These are phyloP conservation scores for Hygrocybe punicea DNA, from an alignment of 768 basidiomycete species.

Conservation along the genomic window DNA sequence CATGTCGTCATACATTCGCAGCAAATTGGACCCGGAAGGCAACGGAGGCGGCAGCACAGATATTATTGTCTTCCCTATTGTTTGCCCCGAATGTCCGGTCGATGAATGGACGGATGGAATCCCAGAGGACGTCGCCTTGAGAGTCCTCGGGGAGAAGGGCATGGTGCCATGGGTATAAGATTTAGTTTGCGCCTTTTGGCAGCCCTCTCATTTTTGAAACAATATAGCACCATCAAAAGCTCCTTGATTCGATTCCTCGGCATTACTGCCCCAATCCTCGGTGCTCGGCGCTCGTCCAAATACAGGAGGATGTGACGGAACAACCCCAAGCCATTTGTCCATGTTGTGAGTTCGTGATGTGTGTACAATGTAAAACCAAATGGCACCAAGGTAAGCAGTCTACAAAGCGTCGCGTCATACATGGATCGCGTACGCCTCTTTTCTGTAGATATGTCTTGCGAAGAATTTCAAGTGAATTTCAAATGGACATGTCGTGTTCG, in stretches of 20 bases:
- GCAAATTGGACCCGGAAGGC: conserved; percentile 36
- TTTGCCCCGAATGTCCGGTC: conserved; percentile 37
- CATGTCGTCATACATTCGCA: conserved; percentile 32
- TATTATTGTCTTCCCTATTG: conserved; percentile 35
- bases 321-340: conserved; percentile 36
- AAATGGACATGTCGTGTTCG: too few relatives aligned
- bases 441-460: too few relatives aligned
- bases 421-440: too few relatives aligned
- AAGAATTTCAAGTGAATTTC: too few relatives aligned
- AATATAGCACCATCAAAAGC: conserved; percentile 34
- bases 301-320: conserved; percentile 30
- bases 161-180: too few relatives aligned
- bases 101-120: conserved; percentile 34
- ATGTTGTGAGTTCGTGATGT: conserved; percentile 31
- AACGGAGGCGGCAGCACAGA: conserved; percentile 24
- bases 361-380: conserved; percentile 32
- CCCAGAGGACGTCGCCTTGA: conserved; percentile 32
- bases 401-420: not conserved
- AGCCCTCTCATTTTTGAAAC: too few relatives aligned
- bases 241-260: conserved; percentile 34
- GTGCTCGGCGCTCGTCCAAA: conserved; percentile 36
- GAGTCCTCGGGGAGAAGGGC: conserved; percentile 18
- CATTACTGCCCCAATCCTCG: conserved; percentile 39
- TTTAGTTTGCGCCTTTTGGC: too few relatives aligned
- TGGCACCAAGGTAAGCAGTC: conserved; percentile 35